A percentile compares a stretch with the other conserved stretches of the same genome.
Evolutionary conservation across 2,329 filamentous ascomycete genomes (phyloP).

Genomic region (Claviceps africana): DNA sequence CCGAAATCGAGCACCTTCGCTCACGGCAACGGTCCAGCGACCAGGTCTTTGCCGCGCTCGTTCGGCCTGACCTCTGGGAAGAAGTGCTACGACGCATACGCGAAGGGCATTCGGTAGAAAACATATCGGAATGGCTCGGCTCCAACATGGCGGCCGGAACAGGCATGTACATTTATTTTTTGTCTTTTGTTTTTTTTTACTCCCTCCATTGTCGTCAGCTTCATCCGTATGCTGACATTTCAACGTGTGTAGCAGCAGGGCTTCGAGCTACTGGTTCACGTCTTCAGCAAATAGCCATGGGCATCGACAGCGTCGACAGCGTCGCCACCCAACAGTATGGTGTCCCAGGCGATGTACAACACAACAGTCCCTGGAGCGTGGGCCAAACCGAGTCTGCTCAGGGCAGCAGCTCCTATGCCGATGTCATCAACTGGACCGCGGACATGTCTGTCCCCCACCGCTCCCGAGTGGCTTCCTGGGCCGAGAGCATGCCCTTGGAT

Average conservation of each 20-base stretch:
- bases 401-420: conserved; percentile 32
- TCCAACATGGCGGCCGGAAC: conserved; percentile 18
- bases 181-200: too few species aligned
- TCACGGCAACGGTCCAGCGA: conserved; percentile 40
- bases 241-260: conserved; percentile 12
- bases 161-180: conserved; percentile 14
- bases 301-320: conserved; percentile 15
- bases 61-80: conserved; percentile 35
- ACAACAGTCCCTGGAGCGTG: conserved; percentile 35
- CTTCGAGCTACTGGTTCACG: conserved; percentile 11
- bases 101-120: conserved; percentile 38
- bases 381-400: conserved; percentile 32
- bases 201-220: conserved; percentile 8
- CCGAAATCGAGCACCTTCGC: conserved; percentile 44
- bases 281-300: conserved; percentile 14
- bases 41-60: conserved; percentile 40
- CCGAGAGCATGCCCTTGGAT: conserved; percentile 27
- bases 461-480: conserved; percentile 36
- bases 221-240: conserved; percentile 5
- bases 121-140: conserved; percentile 41
- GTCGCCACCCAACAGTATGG: conserved; percentile 15
- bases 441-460: conserved; percentile 26
- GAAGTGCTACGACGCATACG: conserved; percentile 40
- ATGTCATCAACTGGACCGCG: conserved; percentile 31
- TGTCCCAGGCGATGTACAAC: conserved; percentile 25